phyloP scores from a whole-genome alignment of 1,284 basidiomycete species.

The Pyrrhoderma lamaoense region DNA sequence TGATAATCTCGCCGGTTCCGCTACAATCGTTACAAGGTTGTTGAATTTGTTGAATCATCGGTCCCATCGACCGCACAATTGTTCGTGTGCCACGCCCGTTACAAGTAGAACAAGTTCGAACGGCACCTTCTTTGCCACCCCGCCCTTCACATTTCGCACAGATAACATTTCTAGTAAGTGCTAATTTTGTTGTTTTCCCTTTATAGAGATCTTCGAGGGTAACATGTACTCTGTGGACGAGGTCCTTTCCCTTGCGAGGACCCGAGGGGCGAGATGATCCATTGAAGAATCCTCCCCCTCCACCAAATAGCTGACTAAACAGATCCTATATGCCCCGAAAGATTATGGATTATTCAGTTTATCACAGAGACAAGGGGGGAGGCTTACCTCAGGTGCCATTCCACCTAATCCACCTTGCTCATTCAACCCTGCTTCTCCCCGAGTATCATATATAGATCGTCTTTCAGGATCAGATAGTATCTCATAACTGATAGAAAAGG shows the following conservation, averaged over 20 bases:
- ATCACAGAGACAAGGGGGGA: no score
- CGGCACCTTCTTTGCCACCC: conserved; percentile 96
- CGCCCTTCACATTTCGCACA: conserved; percentile 93
- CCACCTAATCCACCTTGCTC: conserved; percentile 88
- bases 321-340: conserved; percentile 60
- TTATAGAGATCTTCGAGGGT: conserved; percentile 97
- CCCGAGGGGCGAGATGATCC: conserved; percentile 60
- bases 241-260: conserved; percentile 97
- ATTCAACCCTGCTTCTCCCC: conserved; percentile 88
- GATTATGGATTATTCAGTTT: not conserved
- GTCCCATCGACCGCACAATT: conserved; percentile 93
- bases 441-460: conserved; percentile 81
- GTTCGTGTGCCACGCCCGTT: conserved; percentile 89
- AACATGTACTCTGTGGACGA: conserved; percentile 94
- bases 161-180: conserved; percentile 92
- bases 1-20: conserved; percentile 91
- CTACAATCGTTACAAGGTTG: conserved; percentile 90
- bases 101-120: conserved; percentile 75
- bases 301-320: conserved; percentile 94
- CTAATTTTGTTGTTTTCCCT: conserved; percentile 97
- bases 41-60: conserved; percentile 99
- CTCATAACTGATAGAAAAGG: conserved; percentile 63
- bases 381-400: conserved; percentile 87
- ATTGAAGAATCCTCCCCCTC: conserved; percentile 47
- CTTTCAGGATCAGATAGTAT: conserved; percentile 88